Evolutionary conservation across 306 rosid genomes (phyloP), one percentile per base, ranked within the genome.

Genomic region (Canavalia ensiformis): DNA sequence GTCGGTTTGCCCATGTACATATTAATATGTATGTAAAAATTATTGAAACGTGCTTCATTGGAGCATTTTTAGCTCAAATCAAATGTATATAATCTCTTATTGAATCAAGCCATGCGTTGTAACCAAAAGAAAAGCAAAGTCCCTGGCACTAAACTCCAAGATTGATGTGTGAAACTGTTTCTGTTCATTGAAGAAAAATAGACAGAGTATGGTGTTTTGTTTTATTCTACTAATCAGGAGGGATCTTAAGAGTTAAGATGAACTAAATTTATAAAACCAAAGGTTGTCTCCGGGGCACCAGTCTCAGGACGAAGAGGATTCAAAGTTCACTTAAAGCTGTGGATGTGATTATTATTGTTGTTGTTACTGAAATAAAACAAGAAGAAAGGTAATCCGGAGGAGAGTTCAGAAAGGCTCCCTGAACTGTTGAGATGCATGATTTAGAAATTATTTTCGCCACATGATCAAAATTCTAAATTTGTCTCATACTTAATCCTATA

Each of bases 31-130:
- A 54, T 18, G 25, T 18, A 18, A 18, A 18, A n/a, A 39, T 37
- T 12, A 3, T 11, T 18, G 34, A 18, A 54, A 52, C 25, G 8
- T 25, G 66, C 39, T 54, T 54, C 51, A 54, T 39, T 72, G 62
- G 25, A 54, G 77, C 37, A 5, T 54, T 72, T 72, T 52, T 1
- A 72, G 65, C 8, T 72, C 47, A 13, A 72, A 52, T 34, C 33
- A 33, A n/a, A 13, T 51, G 65, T 54, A 54, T 54, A 72, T 58
- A 58, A 58, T 58, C 4, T 30, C 31, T 30, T 4, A 30, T 34
- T 31, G n/a, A 51, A 70, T 70, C 44, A 11, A 30, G 44, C 13
- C 29, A 34, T 13, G 2, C 45, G 4, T 28, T 28, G 35, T 56
- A 47, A 10, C 52, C n/a, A 47, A 47, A 10, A 47, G n/a, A 47